Evolutionary conservation across 2,329 filamentous ascomycete species (phyloP), one percentile per base, ranked within the genome.

Genomic region (Botrytis cinerea): DNA sequence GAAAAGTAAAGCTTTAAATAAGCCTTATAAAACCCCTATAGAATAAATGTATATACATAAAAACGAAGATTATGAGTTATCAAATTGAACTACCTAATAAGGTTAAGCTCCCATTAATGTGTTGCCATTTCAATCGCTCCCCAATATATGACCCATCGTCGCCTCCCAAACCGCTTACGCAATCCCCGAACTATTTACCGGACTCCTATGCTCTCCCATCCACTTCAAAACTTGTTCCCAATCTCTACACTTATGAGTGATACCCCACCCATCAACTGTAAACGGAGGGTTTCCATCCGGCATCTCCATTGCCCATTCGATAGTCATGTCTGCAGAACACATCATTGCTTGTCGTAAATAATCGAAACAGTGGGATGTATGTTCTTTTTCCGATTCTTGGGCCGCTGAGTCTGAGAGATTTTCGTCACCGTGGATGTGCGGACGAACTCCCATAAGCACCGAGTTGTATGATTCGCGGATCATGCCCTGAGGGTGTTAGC

Each of bases 291-390:
- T 28, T 2, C 62, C 64, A 18, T 46, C 48, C 4, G 48, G 48
- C 38, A 32, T 43, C 48, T 69, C 51, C 64, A n/a, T 48, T 35
- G 54, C 62, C 64, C 64, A 73, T 45, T 73, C 72, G 4, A 73
- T 22, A 10, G 66, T 71, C 72, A 73, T 64, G 66, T 73, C 72
- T 12, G 59, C 72, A 43, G 72, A 69, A 35, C 72, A 73, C 48
- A 73, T 73, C 25, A 73, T 63, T 35, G 59, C 48, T n/a, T 73
- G 72, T 28, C 72, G 72, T 40, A 71, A 12, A 46, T 73, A 73
- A 45, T 73, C 72, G 38, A 73, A 73, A n/a, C 72, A 73, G 10
- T 73, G 72, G 2, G 54, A 64, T 32, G 32, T 51, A 22, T 73
- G 40, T 48, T 61, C 35, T 22, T 7, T 32, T 10, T 59, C 40